Evolutionary conservation across 2,329 filamentous ascomycete genomes (phyloP).

Genomic region (Fusarium musae): DNA sequence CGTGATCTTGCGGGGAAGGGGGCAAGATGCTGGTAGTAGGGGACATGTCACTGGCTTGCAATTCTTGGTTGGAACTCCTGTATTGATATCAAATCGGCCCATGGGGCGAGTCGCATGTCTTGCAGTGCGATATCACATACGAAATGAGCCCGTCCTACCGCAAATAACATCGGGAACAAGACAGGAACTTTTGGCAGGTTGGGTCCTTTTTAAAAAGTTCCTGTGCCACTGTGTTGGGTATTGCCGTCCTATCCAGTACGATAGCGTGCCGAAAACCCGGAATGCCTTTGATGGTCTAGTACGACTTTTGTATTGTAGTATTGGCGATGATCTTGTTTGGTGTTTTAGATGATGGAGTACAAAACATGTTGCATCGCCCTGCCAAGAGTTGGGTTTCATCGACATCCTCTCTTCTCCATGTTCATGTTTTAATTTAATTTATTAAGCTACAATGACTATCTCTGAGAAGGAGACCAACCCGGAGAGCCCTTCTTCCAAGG

Average conservation of each 20-base stretch:
- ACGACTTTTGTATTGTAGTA: not conserved
- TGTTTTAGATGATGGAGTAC: slow-evolving; percentile 1
- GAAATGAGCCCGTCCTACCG: not conserved
- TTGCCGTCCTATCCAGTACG: slow-evolving; percentile 10
- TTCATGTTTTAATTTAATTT: not conserved
- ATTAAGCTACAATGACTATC: not conserved
- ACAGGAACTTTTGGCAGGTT: slow-evolving; percentile 16
- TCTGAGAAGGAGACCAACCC: not conserved
- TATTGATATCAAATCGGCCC: not conserved
- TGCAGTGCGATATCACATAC: not conserved
- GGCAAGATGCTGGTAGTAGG: too few relatives aligned
- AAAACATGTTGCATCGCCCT: not conserved
- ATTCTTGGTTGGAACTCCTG: not conserved
- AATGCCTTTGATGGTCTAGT: not conserved
- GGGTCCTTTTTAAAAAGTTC: slow-evolving; percentile 17
- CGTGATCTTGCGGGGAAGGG: slow-evolving; percentile 4
- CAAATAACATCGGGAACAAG: slow-evolving; percentile 11
- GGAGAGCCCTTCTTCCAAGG: not conserved
- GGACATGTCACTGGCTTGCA: slow-evolving; percentile 10
- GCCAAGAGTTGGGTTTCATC: not conserved
- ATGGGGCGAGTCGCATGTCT: not conserved
- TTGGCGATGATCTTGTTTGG: not conserved
- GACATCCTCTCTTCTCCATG: not conserved
- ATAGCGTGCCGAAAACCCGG: slow-evolving; percentile 24
- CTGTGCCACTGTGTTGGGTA: not conserved